Evolutionary conservation across 805 yeast genomes (phyloP), one percentile per base, ranked within the genome.

Genomic region (Debaryomyces prosopidis): DNA sequence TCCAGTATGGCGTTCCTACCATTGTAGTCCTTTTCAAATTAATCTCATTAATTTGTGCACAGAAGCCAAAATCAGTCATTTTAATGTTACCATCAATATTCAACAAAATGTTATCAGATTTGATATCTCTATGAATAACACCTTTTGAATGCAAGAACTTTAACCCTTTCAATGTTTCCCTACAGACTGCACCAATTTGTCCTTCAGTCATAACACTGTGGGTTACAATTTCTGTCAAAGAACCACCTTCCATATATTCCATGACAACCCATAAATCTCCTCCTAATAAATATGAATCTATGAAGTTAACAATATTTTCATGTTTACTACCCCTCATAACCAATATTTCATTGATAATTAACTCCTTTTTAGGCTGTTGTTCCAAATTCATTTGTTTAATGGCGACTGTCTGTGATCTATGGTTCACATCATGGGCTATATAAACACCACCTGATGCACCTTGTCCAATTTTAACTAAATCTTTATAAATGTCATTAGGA

Each of bases 1-100:
- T 94, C 99, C 99, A 94, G 65, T 94, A 94, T 11, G 99, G 99
- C 0, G 99, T 94, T 12, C 99, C 99, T 14, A 94, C 99, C 96
- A 94, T 89, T 4, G 99, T 94, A 3, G 96, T 90, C 63, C 99
- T 82, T 65, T 92, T 91, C 44, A 87, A 73, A 52, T 87, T 86
- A 44, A 60, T 50, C 45, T 60, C 69, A 48, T 66, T 68, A 48
- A 71, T 72, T 66, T 91, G 96, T 0, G 99, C 99, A 70, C 99
- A 94, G 71, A 92, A 94, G 0, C 96, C 96, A 64, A 89, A 89
- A 69, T 94, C 99, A 0, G 99, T 94, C 62, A 94, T 76, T 68
- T 94, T 94, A 59, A 94, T 89, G 53, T 89, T 85, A 34, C 99
- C 99, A 35, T 79, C 79, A 66, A 87, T 73, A 35, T 94, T 84